Evolutionary conservation across 202 grass and related monocot genomes (phyloP).

Genomic region (Setaria italica): DNA sequence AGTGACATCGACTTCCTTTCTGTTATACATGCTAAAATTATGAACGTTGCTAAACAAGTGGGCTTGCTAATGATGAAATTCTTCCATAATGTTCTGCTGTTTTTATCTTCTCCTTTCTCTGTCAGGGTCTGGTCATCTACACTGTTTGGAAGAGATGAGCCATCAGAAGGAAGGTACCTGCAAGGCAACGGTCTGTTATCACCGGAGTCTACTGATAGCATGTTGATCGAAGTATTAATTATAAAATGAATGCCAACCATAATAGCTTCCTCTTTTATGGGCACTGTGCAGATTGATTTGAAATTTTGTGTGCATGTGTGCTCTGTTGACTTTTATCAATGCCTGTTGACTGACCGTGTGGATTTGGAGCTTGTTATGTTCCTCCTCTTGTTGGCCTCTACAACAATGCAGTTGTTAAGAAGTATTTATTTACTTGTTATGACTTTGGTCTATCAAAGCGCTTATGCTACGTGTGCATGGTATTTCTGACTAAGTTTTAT

Average conservation of each 20-base stretch:
- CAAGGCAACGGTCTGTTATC: slow-evolving; percentile 22
- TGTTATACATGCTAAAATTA: slow-evolving; percentile 53
- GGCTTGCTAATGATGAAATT: slow-evolving; percentile 39
- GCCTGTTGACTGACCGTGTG: no score
- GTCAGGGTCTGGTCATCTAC: background rate
- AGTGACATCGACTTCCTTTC: slow-evolving; percentile 50
- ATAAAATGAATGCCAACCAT: background rate
- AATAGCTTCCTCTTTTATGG: background rate
- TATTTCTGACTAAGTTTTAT: no score
- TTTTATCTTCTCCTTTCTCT: slow-evolving; percentile 23
- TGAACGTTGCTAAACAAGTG: slow-evolving; percentile 44
- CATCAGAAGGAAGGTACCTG: slow-evolving; percentile 47
- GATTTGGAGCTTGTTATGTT: no score
- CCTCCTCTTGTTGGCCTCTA: no score
- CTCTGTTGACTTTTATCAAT: no score
- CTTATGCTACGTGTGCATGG: no score
- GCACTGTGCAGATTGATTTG: background rate
- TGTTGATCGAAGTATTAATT: background rate
- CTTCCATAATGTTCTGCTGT: slow-evolving; percentile 4
- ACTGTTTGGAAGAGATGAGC: background rate
- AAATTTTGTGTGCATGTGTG: no score
- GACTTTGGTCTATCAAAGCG: no score
- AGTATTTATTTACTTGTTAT: no score
- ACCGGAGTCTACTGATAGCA: slow-evolving; percentile 5
- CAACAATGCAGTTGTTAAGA: no score